Percentiles rank a stretch among this genome's conserved stretches.
Evolutionary conservation across 768 basidiomycete species (phyloP).

Genomic region (Clitopilus passeckerianus): DNA sequence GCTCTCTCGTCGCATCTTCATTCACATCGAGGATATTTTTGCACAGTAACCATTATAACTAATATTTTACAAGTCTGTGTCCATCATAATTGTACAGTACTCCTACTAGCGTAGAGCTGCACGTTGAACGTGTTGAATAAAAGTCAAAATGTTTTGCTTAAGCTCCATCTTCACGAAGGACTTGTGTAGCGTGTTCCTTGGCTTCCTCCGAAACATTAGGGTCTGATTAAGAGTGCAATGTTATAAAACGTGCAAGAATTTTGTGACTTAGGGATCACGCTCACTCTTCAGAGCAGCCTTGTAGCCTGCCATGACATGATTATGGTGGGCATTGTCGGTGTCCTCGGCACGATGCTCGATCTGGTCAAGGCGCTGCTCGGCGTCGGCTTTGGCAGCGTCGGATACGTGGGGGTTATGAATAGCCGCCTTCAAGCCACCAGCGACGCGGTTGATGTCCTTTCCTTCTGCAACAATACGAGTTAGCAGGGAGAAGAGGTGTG

Average conservation of each 20-base stretch:
- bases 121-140: not conserved
- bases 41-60: not conserved
- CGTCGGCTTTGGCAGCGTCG: conserved; percentile 43
- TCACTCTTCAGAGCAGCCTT: conserved; percentile 25
- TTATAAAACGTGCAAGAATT: not conserved
- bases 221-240: conserved; percentile 3
- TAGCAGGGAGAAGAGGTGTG: not conserved
- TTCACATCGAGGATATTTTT: not conserved
- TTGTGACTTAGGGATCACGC: not conserved
- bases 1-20: not conserved
- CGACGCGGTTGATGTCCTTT: not conserved
- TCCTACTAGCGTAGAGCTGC: not conserved
- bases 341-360: conserved; percentile 2
- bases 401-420: conserved; percentile 49
- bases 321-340: conserved; percentile 19
- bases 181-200: conserved; percentile 10
- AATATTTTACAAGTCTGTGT: not conserved
- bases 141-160: not conserved
- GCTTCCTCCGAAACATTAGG: conserved; percentile 11
- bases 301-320: conserved; percentile 20
- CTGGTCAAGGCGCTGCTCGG: conserved; percentile 17
- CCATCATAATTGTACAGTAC: not conserved
- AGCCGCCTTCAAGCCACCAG: not conserved
- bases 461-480: not conserved
- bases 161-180: conserved; percentile 8